Base-by-base conservation (phyloP, 2,329 filamentous ascomycete species). In the Thelonectria olida region DNA sequence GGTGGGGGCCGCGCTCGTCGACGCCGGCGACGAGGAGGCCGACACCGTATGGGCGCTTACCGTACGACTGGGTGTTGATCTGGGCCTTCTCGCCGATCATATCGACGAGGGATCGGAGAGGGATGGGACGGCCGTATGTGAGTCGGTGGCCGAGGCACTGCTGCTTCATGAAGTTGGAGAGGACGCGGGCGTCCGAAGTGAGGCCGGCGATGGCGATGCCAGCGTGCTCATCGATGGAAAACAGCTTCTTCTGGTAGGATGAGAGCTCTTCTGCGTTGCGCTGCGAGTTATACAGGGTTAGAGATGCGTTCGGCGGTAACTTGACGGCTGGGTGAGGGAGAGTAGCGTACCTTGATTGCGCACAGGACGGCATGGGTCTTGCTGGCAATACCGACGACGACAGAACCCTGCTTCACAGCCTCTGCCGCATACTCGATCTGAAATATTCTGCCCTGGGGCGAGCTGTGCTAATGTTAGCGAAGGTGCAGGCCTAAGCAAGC, bases 111-210 rank as follows among this genome's bases (percentile, higher is more conserved):
- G 92, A 91, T 74, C 93, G 90, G 76, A 98, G 84, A 28, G 93
- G 92, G 77, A 99, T 96, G 69, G 94, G 89, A 69, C 96, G 94
- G 81, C 92, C 95, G 84, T 97, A 98, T 59, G 93, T 97, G 73
- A 99, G 90, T 79, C 95, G 93, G 73, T 96, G 95, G 74, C 92
- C 92, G 74, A 99, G 92, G 66, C 93, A 97, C 83, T 98, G 96
- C 82, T 97, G 93, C 85, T 97, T 98, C 95, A 99, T 98, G 85
- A 97, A 99, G 88, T 99, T 99, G 85, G 94, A 97, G 72, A 99
- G 93, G 72, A 99, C 96, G 75, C 96, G 96, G 76, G 95, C 96
- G 80, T 99, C 96, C 61, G 95, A 97, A 69, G 96, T 96, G 65
- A 99, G 92, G 72, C 96, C 96, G 70, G 96, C 96, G 74, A 99